Conservation (phyloP, 495 filamentous ascomycete species). For the Xylaria curta region DNA sequence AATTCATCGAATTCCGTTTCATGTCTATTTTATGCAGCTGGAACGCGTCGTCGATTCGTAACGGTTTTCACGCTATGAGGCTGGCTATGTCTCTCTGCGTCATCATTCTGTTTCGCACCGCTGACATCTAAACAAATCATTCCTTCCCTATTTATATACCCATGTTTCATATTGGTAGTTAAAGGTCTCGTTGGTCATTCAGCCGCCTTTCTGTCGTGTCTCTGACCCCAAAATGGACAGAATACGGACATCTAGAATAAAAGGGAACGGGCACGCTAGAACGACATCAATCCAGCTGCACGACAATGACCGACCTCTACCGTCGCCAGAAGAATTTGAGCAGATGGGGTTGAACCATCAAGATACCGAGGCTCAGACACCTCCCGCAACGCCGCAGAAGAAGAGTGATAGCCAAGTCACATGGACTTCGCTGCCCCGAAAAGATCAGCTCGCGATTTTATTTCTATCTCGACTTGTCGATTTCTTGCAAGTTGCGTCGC, state of each 20-base stretch:
- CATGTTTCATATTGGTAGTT: neutral
- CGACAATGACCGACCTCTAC: constrained; percentile 15
- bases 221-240: neutral
- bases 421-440: constrained; percentile 49
- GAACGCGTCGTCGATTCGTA: constrained; percentile 7
- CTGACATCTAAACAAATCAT: neutral
- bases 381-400: neutral
- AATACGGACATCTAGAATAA: neutral
- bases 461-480: constrained; percentile 56
- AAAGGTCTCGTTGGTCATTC: neutral
- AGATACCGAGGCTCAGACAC: constrained; percentile 11
- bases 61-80: neutral
- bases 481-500: constrained; percentile 54
- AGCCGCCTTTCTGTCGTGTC: neutral
- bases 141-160: neutral
- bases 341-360: neutral
- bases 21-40: neutral
- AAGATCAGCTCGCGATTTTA: constrained; percentile 56
- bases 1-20: neutral
- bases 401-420: constrained; percentile 29
- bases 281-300: constrained; percentile 29
- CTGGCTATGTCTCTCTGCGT: neutral
- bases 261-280: constrained; percentile 24
- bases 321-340: constrained; percentile 23
- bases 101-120: neutral